Evolutionary conservation across 2,329 filamentous ascomycete genomes (phyloP).

Genomic region (Pseudogymnoascus sp.): DNA sequence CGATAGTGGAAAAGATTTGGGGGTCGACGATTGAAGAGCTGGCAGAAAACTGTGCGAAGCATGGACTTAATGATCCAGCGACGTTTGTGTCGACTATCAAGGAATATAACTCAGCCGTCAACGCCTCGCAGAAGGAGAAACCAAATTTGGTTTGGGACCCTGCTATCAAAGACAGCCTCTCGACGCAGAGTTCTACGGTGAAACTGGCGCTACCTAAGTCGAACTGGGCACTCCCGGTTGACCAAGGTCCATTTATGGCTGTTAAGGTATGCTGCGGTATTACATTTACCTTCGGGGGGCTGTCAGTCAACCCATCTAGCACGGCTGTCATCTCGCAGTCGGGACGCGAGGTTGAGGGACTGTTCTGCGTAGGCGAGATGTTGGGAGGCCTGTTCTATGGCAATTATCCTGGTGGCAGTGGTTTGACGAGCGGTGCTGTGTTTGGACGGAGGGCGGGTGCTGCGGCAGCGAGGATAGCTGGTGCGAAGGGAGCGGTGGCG

Average conservation of each 20-base stretch:
- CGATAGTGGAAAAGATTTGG: constrained; percentile 38
- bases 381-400: constrained; percentile 54
- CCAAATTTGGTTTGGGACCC: constrained; percentile 46
- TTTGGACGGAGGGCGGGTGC: constrained; percentile 37
- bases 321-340: constrained; percentile 40
- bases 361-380: constrained; percentile 59
- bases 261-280: constrained; percentile 57
- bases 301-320: constrained; percentile 13
- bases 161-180: constrained; percentile 50
- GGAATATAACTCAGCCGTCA: constrained; percentile 51
- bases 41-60: constrained; percentile 38
- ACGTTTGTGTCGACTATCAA: constrained; percentile 44
- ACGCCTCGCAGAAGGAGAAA: constrained; percentile 37
- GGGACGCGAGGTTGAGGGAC: constrained; percentile 39
- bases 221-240: constrained; percentile 56
- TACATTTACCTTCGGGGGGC: constrained; percentile 63
- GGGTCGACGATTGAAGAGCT: constrained; percentile 39
- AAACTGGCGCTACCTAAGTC: constrained; percentile 46
- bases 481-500: not conserved
- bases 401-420: constrained; percentile 56
- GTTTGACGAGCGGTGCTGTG: constrained; percentile 50
- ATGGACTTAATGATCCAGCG: constrained; percentile 38
- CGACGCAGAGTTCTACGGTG: constrained; percentile 43
- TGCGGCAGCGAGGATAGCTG: not conserved
- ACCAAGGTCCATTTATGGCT: constrained; percentile 49